Conservation (phyloP, 805 yeast genomes). For the Yamadazyma sp. region DNA sequence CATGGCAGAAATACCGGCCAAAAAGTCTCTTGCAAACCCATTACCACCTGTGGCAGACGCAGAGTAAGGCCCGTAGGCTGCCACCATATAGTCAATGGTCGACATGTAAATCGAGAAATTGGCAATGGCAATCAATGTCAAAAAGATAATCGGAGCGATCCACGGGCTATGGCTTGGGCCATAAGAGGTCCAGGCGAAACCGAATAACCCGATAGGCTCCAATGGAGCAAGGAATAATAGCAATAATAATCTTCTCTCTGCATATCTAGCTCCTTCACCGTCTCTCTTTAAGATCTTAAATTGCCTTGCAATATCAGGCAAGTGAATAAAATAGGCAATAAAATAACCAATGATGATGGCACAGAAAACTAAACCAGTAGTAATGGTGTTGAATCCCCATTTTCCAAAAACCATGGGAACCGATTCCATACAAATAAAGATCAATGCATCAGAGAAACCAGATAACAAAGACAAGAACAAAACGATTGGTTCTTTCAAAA, state of each 20-base stretch:
- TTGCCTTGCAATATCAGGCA: constrained; percentile 35
- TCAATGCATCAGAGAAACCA: constrained; percentile 43
- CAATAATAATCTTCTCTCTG: constrained; percentile 30
- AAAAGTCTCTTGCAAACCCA: constrained; percentile 42
- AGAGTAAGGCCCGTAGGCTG: constrained; percentile 42
- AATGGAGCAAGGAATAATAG: constrained; percentile 38
- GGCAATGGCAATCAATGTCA: constrained; percentile 38
- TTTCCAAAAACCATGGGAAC: constrained; percentile 32
- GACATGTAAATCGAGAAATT: constrained; percentile 43
- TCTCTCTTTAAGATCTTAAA: constrained; percentile 19
- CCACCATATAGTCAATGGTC: constrained; percentile 45
- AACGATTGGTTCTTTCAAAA: constrained; percentile 38
- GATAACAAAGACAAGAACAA: constrained; percentile 37
- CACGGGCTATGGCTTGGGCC: constrained; percentile 40
- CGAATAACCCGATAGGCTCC: constrained; percentile 39
- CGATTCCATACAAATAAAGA: constrained; percentile 40
- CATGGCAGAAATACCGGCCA: constrained; percentile 41
- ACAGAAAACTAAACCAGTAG: constrained; percentile 30
- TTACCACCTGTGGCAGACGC: constrained; percentile 47
- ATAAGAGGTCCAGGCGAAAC: constrained; percentile 43
- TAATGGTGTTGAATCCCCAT: constrained; percentile 33
- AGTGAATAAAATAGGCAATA: constrained; percentile 32
- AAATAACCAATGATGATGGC: constrained; percentile 36
- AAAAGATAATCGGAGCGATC: constrained; percentile 43
- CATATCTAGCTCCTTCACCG: constrained; percentile 27